These are phyloP conservation scores for Pelargonium cotyledonis DNA, from an alignment of 441 rosid genomes.

Conservation along the genomic window DNA sequence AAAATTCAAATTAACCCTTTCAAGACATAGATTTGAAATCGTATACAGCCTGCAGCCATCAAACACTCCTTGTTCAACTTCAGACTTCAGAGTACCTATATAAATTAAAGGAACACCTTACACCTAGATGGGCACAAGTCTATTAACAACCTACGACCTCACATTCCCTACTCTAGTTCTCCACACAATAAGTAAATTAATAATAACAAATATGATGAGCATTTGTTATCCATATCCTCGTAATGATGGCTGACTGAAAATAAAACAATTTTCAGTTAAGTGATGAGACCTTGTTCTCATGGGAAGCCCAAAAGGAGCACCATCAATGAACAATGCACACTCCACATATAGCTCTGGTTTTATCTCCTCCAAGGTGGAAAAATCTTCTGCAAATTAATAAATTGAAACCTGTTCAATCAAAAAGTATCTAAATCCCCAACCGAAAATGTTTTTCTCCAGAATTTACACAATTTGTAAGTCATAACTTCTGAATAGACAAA, in stretches of 20 bases:
- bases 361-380: constrained; percentile 44
- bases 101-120: not conserved
- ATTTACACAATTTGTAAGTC: not conserved
- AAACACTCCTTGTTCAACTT: not conserved
- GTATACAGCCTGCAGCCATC: not conserved
- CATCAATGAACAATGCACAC: constrained; percentile 83
- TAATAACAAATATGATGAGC: not conserved
- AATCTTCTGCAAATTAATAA: constrained; percentile 33
- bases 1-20: not conserved
- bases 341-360: constrained; percentile 73
- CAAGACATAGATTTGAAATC: not conserved
- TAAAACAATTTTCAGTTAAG: not conserved
- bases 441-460: not conserved
- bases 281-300: constrained; percentile 61
- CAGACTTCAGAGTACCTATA: not conserved
- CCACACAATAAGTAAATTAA: not conserved
- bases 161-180: not conserved
- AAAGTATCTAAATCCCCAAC: not conserved
- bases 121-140: not conserved
- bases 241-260: not conserved
- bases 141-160: not conserved
- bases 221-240: not conserved
- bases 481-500: not conserved
- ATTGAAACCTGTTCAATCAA: not conserved
- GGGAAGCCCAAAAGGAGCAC: constrained; percentile 89